phyloP scores from a whole-genome alignment of 1,139 yeast species.

The Nakaseomyces bracarensis region DNA sequence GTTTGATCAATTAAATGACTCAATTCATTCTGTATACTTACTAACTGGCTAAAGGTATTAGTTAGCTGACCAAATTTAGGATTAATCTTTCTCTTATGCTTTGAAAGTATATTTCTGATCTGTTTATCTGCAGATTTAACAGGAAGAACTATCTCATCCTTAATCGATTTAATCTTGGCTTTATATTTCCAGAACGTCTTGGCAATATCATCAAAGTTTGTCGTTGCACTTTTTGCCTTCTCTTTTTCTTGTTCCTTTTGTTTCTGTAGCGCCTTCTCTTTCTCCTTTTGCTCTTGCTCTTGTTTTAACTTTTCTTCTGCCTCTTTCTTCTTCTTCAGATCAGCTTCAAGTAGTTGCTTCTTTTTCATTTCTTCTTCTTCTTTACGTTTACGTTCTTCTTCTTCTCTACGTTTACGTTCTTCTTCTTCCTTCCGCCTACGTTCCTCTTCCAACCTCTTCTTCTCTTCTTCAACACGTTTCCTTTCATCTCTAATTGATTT shows the following conservation, averaged over 20 bases:
- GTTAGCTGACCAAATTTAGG: constrained; percentile 91
- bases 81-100: constrained; percentile 63
- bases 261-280: constrained; percentile 12
- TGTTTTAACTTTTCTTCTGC: constrained; percentile 14
- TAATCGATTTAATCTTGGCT: constrained; percentile 50
- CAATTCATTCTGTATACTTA: constrained; percentile 45
- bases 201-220: constrained; percentile 33
- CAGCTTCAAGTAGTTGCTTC: constrained; percentile 12
- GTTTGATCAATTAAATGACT: constrained; percentile 42
- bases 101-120: constrained; percentile 35
- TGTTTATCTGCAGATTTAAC: constrained; percentile 40
- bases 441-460: constrained; percentile 12
- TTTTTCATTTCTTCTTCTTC: constrained; percentile 14
- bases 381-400: constrained; percentile 13
- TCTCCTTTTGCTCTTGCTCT: constrained; percentile 14
- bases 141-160: constrained; percentile 45
- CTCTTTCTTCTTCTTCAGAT: constrained; percentile 11
- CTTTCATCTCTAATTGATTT: constrained; percentile 9
- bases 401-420: constrained; percentile 12
- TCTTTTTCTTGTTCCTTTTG: constrained; percentile 8
- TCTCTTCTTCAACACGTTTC: constrained; percentile 11
- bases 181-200: constrained; percentile 45
- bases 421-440: constrained; percentile 14
- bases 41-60: constrained; percentile 53
- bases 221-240: constrained; percentile 11